These are phyloP conservation scores for Gossypium lobatum DNA, from an alignment of 441 rosid species.

Conservation along the genomic window DNA sequence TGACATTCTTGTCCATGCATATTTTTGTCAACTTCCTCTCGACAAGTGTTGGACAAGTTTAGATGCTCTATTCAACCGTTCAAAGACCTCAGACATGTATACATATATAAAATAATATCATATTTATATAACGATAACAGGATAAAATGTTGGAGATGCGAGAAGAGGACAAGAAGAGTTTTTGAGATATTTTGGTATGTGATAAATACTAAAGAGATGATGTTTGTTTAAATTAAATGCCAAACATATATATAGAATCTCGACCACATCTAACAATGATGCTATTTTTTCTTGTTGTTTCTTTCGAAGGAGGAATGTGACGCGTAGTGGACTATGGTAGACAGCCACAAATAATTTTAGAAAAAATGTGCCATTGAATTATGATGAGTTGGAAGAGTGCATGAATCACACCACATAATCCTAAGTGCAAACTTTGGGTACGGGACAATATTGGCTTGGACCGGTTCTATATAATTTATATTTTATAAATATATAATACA, in stretches of 20 bases:
- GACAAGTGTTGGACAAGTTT: no score
- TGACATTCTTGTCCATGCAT: no score
- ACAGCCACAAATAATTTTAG: background rate
- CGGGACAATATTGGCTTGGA: background rate
- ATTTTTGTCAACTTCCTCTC: no score
- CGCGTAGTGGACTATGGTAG: background rate
- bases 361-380: background rate
- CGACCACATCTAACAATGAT: conserved; percentile 20
- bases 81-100: background rate
- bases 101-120: background rate
- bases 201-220: background rate
- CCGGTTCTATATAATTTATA: no score
- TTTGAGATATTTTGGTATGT: background rate
- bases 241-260: conserved; percentile 9
- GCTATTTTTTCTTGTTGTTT: background rate
- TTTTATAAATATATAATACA: no score
- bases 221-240: background rate
- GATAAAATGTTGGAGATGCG: background rate
- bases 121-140: background rate
- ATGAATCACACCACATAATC: background rate
- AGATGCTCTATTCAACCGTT: background rate
- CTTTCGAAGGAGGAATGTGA: background rate
- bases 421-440: background rate
- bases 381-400: background rate
- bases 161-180: background rate